A percentile compares a stretch with the other conserved stretches of the same genome.
Conservation (phyloP, 176 grass and related monocot species). For the Bothriochloa decipiens region DNA sequence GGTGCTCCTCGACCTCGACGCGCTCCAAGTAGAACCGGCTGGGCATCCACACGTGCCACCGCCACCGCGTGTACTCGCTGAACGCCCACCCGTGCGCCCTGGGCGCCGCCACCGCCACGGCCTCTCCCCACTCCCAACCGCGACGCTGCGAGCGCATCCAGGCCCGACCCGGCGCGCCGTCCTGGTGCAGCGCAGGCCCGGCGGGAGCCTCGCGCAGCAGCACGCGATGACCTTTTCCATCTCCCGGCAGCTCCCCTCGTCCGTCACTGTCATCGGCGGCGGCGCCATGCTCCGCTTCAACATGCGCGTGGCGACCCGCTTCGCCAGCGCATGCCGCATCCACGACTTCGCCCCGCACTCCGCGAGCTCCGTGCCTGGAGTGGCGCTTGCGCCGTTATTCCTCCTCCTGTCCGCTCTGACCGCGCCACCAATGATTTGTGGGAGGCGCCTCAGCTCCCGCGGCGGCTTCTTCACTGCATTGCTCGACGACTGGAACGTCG, state of each 20-base stretch:
- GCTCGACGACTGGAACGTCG: not conserved
- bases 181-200: constrained; percentile 33
- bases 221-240: constrained; percentile 10
- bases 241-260: not conserved
- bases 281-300: not conserved
- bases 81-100: constrained; percentile 14
- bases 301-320: constrained; percentile 25
- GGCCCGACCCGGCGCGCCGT: not conserved
- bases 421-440: not conserved
- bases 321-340: constrained; percentile 24
- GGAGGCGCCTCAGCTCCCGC: not conserved
- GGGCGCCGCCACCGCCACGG: constrained; percentile 10
- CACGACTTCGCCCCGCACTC: not conserved
- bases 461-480: not conserved
- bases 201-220: constrained; percentile 39
- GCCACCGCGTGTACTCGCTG: constrained; percentile 42
- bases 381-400: no score
- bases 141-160: not conserved
- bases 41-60: constrained; percentile 41
- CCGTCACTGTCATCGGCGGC: no score
- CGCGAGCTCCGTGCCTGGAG: not conserved
- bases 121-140: not conserved
- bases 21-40: constrained; percentile 41
- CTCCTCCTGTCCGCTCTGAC: not conserved
- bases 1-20: not conserved